Base-by-base conservation (phyloP, 495 filamentous ascomycete species). In the Trypethelium eluteriae region DNA sequence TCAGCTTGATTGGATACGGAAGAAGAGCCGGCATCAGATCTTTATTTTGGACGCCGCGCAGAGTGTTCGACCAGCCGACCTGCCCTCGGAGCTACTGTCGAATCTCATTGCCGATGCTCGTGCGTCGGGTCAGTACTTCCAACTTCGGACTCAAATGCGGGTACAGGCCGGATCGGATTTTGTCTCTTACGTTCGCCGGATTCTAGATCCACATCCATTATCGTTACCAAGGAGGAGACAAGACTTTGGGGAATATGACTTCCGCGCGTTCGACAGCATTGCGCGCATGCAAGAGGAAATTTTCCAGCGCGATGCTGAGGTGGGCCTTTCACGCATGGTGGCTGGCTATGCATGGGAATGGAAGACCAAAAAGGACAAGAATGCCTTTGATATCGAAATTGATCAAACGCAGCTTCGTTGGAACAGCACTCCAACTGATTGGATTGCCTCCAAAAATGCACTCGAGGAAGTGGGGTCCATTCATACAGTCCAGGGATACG, bases 241-340 rank as follows among this genome's bases (percentile, higher is more conserved):
- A 46, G 12, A 59, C 57, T 68, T 68, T 47, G 67, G 67, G 44
- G 63, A 46, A 39, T 68, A 68, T 49, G 67, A 68, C 49, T 68
- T 68, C 49, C 67, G 67, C 38, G 11, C 39, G 6, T 68, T 68
- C 63, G 67, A 65, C 63, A 65, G 38, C n/a, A 63, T 68, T 62
- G 62, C 41, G 50, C 34, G 61, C 32, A 68, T 68, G 67, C 67
- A 63, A 39, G 49, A 63, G 1, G 62, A 65, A 53, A 62, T 68
- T 62, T 65, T 65, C 38, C 67, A 41, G 38, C 67, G 67, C 47
- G 61, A 68, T 25, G 67, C 67, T 39, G 62, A 68, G 62, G 62
- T 65, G 12, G 67, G 67, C n/a, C 67, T 68, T 49, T 68, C 67
- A 49, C 67, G 67, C 63, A 68, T 68, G 67, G 67, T 68, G 18